phyloP scores from a whole-genome alignment of 805 yeast species.

The Teunomyces aglyptinius region DNA sequence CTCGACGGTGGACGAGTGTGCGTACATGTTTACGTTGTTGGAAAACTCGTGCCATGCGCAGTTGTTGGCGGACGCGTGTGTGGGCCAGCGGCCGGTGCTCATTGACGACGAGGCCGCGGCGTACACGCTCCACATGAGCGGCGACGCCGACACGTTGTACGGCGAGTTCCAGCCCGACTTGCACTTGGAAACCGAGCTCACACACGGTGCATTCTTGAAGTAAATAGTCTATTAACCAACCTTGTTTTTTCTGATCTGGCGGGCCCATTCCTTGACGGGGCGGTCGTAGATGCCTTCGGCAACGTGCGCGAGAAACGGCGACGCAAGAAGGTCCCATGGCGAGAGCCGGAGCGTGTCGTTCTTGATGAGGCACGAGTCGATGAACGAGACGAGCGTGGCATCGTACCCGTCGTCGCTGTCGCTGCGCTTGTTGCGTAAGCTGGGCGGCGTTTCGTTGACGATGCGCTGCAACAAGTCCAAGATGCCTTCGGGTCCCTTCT shows the following conservation, averaged over 20 bases:
- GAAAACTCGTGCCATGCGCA: slow-evolving; percentile 68
- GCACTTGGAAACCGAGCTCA: slow-evolving; percentile 36
- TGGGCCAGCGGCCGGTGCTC: slow-evolving; percentile 39
- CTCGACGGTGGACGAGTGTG: slow-evolving; percentile 70
- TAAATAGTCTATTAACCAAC: slow-evolving; percentile 6
- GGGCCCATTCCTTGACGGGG: slow-evolving; percentile 40
- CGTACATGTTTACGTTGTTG: slow-evolving; percentile 59
- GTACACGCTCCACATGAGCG: slow-evolving; percentile 57
- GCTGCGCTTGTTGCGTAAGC: slow-evolving; percentile 42
- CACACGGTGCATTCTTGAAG: slow-evolving; percentile 22
- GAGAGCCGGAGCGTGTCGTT: slow-evolving; percentile 66
- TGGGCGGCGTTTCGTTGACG: slow-evolving; percentile 90
- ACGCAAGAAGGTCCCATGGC: slow-evolving; percentile 62
- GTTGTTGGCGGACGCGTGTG: slow-evolving; percentile 57
- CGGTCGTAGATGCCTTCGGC: slow-evolving; percentile 32
- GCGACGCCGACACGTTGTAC: slow-evolving; percentile 67
- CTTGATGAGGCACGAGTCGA: slow-evolving; percentile 70
- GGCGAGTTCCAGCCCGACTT: slow-evolving; percentile 73
- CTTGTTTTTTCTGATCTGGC: background rate
- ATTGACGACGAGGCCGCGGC: slow-evolving; percentile 49
- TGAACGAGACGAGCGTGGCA: slow-evolving; percentile 57
- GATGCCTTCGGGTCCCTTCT: slow-evolving; percentile 73
- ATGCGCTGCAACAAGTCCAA: slow-evolving; percentile 87
- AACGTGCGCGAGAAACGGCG: slow-evolving; percentile 31
- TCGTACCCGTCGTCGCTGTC: too few relatives aligned